Percentiles rank a stretch among this genome's conserved stretches.
Evolutionary conservation across 2,329 filamentous ascomycete genomes (phyloP).

Genomic region (Aspergillus uvarum): DNA sequence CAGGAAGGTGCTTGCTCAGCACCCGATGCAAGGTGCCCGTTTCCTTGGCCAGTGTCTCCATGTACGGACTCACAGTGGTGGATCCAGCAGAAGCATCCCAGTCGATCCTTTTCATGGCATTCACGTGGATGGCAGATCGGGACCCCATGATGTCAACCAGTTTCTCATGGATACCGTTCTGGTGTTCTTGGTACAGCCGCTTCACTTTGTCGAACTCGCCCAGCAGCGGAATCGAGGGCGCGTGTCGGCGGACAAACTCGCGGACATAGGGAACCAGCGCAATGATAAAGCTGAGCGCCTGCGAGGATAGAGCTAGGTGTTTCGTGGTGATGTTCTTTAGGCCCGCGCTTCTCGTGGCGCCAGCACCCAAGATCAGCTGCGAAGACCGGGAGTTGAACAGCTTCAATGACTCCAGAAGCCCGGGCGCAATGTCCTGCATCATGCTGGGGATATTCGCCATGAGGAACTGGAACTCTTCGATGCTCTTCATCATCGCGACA

Average conservation of each 20-base stretch:
- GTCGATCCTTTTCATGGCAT: constrained; percentile 69
- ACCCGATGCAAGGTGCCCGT: constrained; percentile 82
- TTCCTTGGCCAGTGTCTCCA: constrained; percentile 85
- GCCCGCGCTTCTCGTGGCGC: constrained; percentile 82
- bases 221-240: constrained; percentile 59
- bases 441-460: constrained; percentile 84
- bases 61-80: constrained; percentile 64
- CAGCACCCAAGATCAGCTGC: constrained; percentile 94
- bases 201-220: constrained; percentile 87
- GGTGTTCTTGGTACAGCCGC: constrained; percentile 81
- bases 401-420: constrained; percentile 81
- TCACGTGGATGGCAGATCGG: constrained; percentile 71
- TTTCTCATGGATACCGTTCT: constrained; percentile 87
- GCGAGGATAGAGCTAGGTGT: constrained; percentile 86
- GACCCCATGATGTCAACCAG: constrained; percentile 88
- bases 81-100: constrained; percentile 62
- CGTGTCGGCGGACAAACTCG: constrained; percentile 83
- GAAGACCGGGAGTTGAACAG: constrained; percentile 94
- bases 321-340: constrained; percentile 96
- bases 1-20: constrained; percentile 75
- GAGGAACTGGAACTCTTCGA: constrained; percentile 79
- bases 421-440: constrained; percentile 75
- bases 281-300: constrained; percentile 83
- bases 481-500: constrained; percentile 73
- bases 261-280: constrained; percentile 84